Evolutionary conservation across 2,329 filamentous ascomycete species (phyloP), one percentile per base, ranked within the genome.

Genomic region (Ophiosphaerella korrae): DNA sequence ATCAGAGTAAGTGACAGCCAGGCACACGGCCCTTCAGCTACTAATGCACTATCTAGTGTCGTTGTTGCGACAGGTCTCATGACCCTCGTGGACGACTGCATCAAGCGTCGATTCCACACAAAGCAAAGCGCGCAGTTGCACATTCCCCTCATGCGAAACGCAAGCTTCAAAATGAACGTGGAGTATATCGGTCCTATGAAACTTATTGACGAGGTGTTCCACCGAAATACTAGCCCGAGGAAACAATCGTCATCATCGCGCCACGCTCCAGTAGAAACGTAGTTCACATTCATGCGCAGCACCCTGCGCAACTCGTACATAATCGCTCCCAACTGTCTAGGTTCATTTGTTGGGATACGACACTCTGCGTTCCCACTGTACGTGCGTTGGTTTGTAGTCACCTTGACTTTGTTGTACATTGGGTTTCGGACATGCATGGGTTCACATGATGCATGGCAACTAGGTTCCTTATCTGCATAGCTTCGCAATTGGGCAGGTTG

Each of bases 31-130:
- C 45, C 32, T 47, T 37, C 50, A 29, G 9, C 11, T 32, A 53
- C 63, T 71, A 50, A 71, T 38, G 13, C 31, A 16, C 32, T n/a
- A 39, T 41, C 35, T 60, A 96, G 92, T 72, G 88, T 96, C 58
- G 88, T 97, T 57, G 83, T 97, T 56, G 85, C 92, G 40, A 94
- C 92, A n/a, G 93, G 93, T 21, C 83, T 97, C 61, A 86, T 96
- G 63, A 85, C 89, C 7, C 84, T 97, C 38, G 88, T 95, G 44
- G 93, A 97, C 68, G 91, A 97, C 75, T 90, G 87, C 77, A 96
- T 97, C 78, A 89, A 90, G 74, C 82, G 85, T 54, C 85, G 84
- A 50, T 94, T 90, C 84, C 85, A 84, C 62, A 76, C 78, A 36
- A 82, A 81, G 62, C 77, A 78, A 49, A 74, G 74, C 48, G 79